phyloP scores from a whole-genome alignment of 2,329 filamentous ascomycete species.

The Ascochyta viciae-villosae region DNA sequence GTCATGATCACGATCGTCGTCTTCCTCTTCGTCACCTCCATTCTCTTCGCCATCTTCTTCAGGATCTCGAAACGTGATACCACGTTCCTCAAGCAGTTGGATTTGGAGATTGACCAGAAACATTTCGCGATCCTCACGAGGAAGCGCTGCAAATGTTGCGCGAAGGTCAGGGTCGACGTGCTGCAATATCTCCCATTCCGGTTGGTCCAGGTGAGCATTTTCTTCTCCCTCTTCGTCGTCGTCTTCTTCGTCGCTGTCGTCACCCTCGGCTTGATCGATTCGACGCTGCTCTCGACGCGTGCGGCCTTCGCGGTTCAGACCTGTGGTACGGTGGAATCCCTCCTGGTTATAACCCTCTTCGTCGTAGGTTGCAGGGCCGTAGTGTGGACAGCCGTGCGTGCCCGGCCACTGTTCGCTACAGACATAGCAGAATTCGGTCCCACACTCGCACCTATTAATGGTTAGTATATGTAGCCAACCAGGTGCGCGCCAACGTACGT shows the following conservation, averaged over 20 bases:
- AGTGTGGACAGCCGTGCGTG: conserved; percentile 40
- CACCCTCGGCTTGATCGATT: conserved; percentile 2
- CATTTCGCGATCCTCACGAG: conserved; percentile 16
- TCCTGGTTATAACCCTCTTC: conserved; percentile 42
- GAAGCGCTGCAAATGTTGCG: conserved; percentile 16
- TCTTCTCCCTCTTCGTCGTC: conserved; percentile 16
- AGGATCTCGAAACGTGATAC: conserved; percentile 1
- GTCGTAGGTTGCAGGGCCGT: conserved; percentile 40
- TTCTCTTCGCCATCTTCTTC: not conserved
- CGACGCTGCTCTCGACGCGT: conserved; percentile 24
- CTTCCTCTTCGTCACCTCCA: not conserved
- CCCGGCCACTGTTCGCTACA: conserved; percentile 41
- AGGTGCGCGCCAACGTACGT: conserved; percentile 16
- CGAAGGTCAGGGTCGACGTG: conserved; percentile 23
- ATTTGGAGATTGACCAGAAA: conserved; percentile 27
- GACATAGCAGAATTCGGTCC: conserved; percentile 43
- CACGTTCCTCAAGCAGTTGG: conserved; percentile 26
- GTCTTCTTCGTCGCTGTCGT: conserved; percentile 19
- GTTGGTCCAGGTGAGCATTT: conserved; percentile 10
- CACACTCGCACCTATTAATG: conserved; percentile 33
- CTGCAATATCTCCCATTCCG: conserved; percentile 24
- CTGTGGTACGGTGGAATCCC: conserved; percentile 39
- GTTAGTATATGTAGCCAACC: conserved; percentile 4
- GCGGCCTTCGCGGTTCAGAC: conserved; percentile 33
- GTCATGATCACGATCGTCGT: not conserved